phyloP scores from a whole-genome alignment of 2,329 filamentous ascomycete species.

The Pseudogymnoascus sp. region DNA sequence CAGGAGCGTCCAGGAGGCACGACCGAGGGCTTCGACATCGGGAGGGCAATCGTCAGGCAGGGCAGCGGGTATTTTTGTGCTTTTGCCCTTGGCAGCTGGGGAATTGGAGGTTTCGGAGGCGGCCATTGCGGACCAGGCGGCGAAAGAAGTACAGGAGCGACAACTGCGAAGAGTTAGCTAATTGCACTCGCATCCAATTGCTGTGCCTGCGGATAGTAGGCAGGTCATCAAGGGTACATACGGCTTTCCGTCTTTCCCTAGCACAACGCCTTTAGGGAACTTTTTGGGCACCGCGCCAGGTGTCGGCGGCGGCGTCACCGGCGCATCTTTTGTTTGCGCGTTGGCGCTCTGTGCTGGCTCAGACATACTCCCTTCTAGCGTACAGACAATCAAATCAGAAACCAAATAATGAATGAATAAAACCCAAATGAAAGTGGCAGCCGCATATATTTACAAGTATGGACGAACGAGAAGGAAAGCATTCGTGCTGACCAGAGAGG shows the following conservation, averaged over 20 bases:
- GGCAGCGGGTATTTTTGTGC: slow-evolving; percentile 29
- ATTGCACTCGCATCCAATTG: slow-evolving; percentile 11
- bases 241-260: slow-evolving; percentile 80
- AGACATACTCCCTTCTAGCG: not conserved
- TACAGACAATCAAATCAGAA: not conserved
- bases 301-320: slow-evolving; percentile 17
- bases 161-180: slow-evolving; percentile 45
- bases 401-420: not conserved
- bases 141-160: slow-evolving; percentile 58
- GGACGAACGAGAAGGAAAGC: not conserved
- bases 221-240: slow-evolving; percentile 36
- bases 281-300: slow-evolving; percentile 31
- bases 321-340: slow-evolving; percentile 21
- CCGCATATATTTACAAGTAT: not conserved
- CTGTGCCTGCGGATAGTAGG: not conserved
- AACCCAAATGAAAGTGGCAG: not conserved
- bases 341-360: slow-evolving; percentile 21
- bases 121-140: slow-evolving; percentile 31
- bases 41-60: slow-evolving; percentile 68
- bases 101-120: slow-evolving; percentile 45
- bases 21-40: slow-evolving; percentile 79
- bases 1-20: slow-evolving; percentile 85
- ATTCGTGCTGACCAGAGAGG: not conserved
- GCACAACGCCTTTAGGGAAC: slow-evolving; percentile 62
- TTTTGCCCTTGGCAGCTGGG: slow-evolving; percentile 25